These are phyloP conservation scores for Amyloporia xantha DNA, from an alignment of 768 basidiomycete genomes.

Conservation along the genomic window DNA sequence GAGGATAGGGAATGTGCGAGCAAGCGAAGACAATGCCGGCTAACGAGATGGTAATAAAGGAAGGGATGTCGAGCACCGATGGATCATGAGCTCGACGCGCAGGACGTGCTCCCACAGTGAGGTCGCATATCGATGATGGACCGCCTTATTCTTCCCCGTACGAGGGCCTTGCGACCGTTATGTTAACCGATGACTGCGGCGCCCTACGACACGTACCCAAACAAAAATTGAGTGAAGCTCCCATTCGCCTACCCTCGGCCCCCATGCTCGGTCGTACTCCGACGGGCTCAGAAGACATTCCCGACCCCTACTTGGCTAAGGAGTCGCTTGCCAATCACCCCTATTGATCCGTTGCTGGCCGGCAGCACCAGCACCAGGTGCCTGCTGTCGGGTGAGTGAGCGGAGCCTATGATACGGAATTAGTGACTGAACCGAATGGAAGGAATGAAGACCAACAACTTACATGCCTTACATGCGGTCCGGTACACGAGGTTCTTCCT, in stretches of 20 bases:
- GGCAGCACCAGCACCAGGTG: slow-evolving; percentile 39
- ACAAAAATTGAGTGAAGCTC: slow-evolving; percentile 27
- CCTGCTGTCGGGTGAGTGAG: slow-evolving; percentile 73
- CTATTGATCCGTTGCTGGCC: slow-evolving; percentile 38
- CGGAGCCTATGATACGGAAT: slow-evolving; percentile 53
- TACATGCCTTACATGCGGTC: slow-evolving; percentile 87
- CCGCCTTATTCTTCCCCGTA: no score
- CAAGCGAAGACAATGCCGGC: no score
- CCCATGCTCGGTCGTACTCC: no score
- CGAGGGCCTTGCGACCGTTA: no score
- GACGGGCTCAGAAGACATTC: slow-evolving; percentile 30
- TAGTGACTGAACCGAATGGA: slow-evolving; percentile 8
- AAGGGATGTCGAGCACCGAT: slow-evolving; percentile 7
- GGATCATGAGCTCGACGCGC: not conserved
- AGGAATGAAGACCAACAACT: slow-evolving; percentile 14
- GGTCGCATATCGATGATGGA: no score
- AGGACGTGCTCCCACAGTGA: no score
- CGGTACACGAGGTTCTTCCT: slow-evolving; percentile 75
- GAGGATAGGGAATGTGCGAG: no score
- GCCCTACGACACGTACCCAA: slow-evolving; percentile 27
- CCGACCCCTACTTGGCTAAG: slow-evolving; percentile 10
- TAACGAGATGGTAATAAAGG: not conserved
- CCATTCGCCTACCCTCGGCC: no score
- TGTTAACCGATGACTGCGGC: no score
- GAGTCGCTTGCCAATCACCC: slow-evolving; percentile 38